A percentile compares a stretch with the other conserved stretches of the same genome.
These are phyloP conservation scores for Colletotrichum cordylinicola DNA, from an alignment of 2,329 filamentous ascomycete species.

Conservation along the genomic window DNA sequence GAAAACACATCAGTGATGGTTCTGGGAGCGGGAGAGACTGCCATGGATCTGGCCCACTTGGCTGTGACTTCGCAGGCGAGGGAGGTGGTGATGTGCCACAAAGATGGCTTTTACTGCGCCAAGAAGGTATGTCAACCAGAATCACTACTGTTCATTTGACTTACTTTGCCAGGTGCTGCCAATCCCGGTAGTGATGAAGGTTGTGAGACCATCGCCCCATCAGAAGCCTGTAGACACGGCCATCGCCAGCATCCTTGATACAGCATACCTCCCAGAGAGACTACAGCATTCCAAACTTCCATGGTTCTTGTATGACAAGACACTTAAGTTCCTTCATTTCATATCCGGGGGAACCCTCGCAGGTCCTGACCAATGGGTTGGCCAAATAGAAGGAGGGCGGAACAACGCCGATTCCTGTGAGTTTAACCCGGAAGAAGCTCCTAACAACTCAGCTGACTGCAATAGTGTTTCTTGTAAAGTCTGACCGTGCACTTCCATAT, in stretches of 20 bases:
- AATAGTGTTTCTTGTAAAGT: slow-evolving; percentile 51
- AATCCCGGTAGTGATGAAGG: neutral
- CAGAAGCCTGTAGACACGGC: slow-evolving; percentile 53
- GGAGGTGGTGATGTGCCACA: slow-evolving; percentile 48
- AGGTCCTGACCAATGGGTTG: slow-evolving; percentile 56
- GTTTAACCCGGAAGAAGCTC: slow-evolving; percentile 3
- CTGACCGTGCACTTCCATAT: slow-evolving; percentile 47
- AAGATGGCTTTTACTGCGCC: slow-evolving; percentile 50
- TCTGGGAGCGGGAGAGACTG: slow-evolving; percentile 51
- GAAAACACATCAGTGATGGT: slow-evolving; percentile 44
- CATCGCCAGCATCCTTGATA: slow-evolving; percentile 55
- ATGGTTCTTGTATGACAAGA: slow-evolving; percentile 53
- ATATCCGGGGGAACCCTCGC: slow-evolving; percentile 48
- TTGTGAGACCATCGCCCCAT: neutral
- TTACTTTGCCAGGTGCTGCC: neutral
- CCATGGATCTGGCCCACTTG: slow-evolving; percentile 49
- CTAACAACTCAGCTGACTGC: neutral
- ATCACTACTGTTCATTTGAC: no score
- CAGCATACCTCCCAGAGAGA: slow-evolving; percentile 53
- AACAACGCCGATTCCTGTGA: slow-evolving; percentile 39
- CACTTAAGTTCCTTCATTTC: slow-evolving; percentile 47
- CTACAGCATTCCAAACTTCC: slow-evolving; percentile 46
- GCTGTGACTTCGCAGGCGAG: slow-evolving; percentile 47
- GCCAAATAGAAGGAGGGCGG: slow-evolving; percentile 42
- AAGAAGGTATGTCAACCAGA: slow-evolving; percentile 40